Evolutionary conservation across 2,329 filamentous ascomycete species (phyloP).

Genomic region (Talaromyces sp.): DNA sequence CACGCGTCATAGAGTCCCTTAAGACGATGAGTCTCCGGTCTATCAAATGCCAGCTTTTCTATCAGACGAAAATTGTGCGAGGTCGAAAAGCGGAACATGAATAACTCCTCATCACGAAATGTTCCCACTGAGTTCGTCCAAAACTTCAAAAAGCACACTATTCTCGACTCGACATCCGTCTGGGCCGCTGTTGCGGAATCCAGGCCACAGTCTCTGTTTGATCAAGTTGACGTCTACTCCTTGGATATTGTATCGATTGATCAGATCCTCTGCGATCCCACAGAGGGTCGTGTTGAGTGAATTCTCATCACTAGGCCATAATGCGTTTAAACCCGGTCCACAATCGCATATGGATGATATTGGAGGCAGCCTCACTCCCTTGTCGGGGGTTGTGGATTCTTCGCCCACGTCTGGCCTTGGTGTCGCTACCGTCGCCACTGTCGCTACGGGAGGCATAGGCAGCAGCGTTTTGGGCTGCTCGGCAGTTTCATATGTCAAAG

Average conservation of each 20-base stretch:
- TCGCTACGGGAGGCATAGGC: not conserved
- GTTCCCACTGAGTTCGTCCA: slow-evolving; percentile 31
- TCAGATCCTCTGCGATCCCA: slow-evolving; percentile 32
- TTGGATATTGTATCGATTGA: slow-evolving; percentile 31
- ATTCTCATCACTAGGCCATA: slow-evolving; percentile 18
- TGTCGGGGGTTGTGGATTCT: not conserved
- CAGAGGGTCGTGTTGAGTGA: slow-evolving; percentile 31
- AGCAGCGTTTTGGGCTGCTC: not conserved
- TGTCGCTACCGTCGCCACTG: not conserved
- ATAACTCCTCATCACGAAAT: not conserved
- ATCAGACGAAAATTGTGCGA: not conserved
- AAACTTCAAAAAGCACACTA: slow-evolving; percentile 36
- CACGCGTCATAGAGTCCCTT: not conserved
- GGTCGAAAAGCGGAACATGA: not conserved
- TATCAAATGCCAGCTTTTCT: not conserved
- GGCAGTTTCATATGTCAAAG: not conserved
- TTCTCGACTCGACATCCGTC: slow-evolving; percentile 34
- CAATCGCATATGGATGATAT: slow-evolving; percentile 10
- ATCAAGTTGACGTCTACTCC: slow-evolving; percentile 31
- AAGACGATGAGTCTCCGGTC: not conserved
- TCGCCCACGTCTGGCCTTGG: not conserved
- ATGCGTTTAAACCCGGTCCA: slow-evolving; percentile 5
- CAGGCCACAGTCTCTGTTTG: slow-evolving; percentile 26
- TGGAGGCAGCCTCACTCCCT: slow-evolving; percentile 1
- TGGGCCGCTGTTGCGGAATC: slow-evolving; percentile 23